Base-by-base conservation (phyloP, 2,329 filamentous ascomycete species). In the Massarina eburnea region DNA sequence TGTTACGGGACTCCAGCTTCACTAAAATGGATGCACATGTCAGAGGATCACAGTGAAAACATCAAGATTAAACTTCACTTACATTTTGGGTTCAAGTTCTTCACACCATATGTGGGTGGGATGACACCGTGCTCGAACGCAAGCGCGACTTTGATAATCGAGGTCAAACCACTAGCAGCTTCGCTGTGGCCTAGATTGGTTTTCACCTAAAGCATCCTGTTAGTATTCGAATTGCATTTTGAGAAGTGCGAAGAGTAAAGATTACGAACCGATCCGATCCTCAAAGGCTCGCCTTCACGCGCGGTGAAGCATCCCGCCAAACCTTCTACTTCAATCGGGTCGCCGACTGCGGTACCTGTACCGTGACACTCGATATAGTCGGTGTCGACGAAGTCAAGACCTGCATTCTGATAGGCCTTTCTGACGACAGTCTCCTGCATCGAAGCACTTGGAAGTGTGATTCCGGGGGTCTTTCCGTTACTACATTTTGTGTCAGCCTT, bases 131-230 rank as follows among this genome's bases (percentile, higher is more conserved):
- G 44, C 34, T 70, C 62, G 2, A 68, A 43, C 4, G 51, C 46
- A 15, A 67, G 43, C 4, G 62, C 49, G 3, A 51, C 48, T 44
- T 70, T 70, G 22, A 68, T 54, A 17, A 71, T 17, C 10, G 51
- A 45, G 1, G 64, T 45, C 3, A 70, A 39, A 18, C 55, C 66
- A 26, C 54, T 56, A 2, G 57, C 51, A 1, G 55, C 53, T 46
- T 70, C 66, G 2, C 52, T 43, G 48, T 71, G 67, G 7, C 68
- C 68, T 4, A 70, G 39, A n/a, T 62, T 65, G 5, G 57, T 45
- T 46, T 69, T 70, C 1, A 63, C 43, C 2, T 51, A 53, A 9
- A n/a, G n/a, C n/a, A n/a, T n/a, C 66, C 65, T 15, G 66, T 54
- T 1, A 56, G 26, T 1, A 62, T 43, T 17, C 51, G 53, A 12